Percentiles rank a stretch among this genome's conserved stretches.
Evolutionary conservation across 768 basidiomycete genomes (phyloP).

Genomic region (Crepidotus variabilis): DNA sequence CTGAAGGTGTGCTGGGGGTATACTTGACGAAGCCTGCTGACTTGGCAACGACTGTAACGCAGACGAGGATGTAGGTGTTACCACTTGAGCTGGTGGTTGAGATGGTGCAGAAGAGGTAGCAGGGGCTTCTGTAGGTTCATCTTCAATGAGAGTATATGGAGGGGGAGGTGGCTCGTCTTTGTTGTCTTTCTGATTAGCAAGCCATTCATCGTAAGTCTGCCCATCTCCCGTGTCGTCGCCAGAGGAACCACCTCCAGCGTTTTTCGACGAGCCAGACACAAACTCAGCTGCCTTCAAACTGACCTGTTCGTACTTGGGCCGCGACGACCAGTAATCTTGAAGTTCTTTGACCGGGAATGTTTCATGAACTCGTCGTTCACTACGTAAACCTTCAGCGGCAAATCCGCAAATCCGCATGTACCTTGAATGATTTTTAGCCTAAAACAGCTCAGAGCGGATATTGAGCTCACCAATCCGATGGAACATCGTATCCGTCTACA

Average conservation of each 20-base stretch:
- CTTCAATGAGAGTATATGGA: constrained; percentile 58
- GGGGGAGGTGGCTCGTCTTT: constrained; percentile 61
- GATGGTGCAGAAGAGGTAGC: constrained; percentile 5
- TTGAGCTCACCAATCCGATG: constrained; percentile 68
- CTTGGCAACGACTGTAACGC: constrained; percentile 1
- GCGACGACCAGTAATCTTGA: constrained; percentile 68
- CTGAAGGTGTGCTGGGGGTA: background rate
- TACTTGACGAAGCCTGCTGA: background rate
- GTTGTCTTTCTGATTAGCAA: constrained; percentile 36
- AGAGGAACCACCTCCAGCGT: constrained; percentile 11
- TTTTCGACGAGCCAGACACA: constrained; percentile 24
- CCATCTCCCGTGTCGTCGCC: constrained; percentile 14
- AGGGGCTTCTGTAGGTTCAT: constrained; percentile 7
- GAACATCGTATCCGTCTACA: constrained; percentile 72
- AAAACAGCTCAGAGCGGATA: background rate
- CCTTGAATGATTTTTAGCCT: constrained; percentile 28
- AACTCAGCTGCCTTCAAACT: constrained; percentile 25
- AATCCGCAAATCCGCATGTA: constrained; percentile 79
- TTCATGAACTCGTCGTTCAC: constrained; percentile 59
- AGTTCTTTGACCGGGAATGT: constrained; percentile 68
- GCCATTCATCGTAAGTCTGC: constrained; percentile 47
- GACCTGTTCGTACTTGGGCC: constrained; percentile 55
- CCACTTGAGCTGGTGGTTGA: constrained; percentile 3
- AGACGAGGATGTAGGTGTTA: constrained; percentile 8
- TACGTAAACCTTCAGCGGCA: constrained; percentile 62